Base-by-base conservation (phyloP, 2,329 filamentous ascomycete genomes). In the Aspergillus bombycis region DNA sequence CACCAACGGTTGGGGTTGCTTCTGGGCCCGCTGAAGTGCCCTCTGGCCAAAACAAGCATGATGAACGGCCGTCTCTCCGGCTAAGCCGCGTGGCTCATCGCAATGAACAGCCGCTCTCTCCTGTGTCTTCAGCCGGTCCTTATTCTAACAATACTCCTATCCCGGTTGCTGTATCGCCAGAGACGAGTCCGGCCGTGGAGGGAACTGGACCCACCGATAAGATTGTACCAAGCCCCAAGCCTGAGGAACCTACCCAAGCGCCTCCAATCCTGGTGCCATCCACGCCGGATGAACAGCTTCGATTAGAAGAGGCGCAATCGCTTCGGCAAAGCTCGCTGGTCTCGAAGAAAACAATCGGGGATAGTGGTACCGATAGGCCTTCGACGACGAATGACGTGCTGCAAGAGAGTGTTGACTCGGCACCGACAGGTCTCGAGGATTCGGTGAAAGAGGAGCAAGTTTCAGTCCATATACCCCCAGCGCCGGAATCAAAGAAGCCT, bases 101-200 rank as follows among this genome's bases (percentile, higher is more conserved):
- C 19, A 52, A 68, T 45, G 78, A 81, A 58, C 77, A 79, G 54
- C 78, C 78, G 23, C 75, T 80, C 41, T 81, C 80, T 11, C 86
- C 86, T 28, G 85, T 82, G 10, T 94, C 92, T 7, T 93, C 90
- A 1, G 80, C 86, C 60, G 88, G 84, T 36, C 85, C 89, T 1
- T 89, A 89, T 70, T 93, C 91, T 50, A 88, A 88, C 60, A 88
- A 89, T 26, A 95, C 92, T 0, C 90, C 92, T 1, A 86, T 85
- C 41, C 84, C 89, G 45, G 85, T 89, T 64, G 86, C 90, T 66
- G 85, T 84, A 8, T 93, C 91, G 1, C 87, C 90, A 1, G 89
- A 90, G 68, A 93, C 91, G 1, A 93, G 90, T 69, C 89, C 90
- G 1, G 90, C 91, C 60, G 86, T 90, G 60, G 90, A 93, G 58